Evolutionary conservation across 768 basidiomycete genomes (phyloP).

Genomic region (Tylopilus plumbeoviolaceoides): DNA sequence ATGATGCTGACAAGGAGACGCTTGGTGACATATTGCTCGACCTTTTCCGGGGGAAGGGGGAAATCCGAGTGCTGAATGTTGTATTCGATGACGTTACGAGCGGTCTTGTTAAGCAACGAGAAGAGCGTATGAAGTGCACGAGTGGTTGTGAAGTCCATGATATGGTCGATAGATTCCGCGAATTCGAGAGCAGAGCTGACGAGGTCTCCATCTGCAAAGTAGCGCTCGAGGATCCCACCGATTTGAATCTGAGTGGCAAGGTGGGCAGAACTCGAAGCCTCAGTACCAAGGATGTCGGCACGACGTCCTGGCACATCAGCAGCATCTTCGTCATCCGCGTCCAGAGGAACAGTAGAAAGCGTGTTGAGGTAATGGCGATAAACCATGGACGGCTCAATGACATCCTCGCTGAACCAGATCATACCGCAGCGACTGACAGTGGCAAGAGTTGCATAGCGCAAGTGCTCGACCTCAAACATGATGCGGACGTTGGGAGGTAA

Average conservation of each 20-base stretch:
- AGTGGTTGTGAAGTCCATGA: conserved; percentile 96
- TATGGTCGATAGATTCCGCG: conserved; percentile 87
- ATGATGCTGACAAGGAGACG: conserved; percentile 88
- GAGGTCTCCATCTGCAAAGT: conserved; percentile 79
- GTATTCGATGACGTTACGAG: conserved; percentile 90
- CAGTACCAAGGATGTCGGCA: conserved; percentile 39
- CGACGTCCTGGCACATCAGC: conserved; percentile 61
- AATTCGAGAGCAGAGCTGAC: conserved; percentile 75
- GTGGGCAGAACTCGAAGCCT: conserved; percentile 55
- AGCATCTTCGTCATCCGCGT: conserved; percentile 84
- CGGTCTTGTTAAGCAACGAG: conserved; percentile 94
- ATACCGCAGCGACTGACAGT: conserved; percentile 99
- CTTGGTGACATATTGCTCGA: conserved; percentile 90
- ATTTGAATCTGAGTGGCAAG: conserved; percentile 74
- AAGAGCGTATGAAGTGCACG: conserved; percentile 95
- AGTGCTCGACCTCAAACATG: conserved; percentile 99
- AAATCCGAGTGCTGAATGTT: conserved; percentile 95
- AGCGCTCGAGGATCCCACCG: conserved; percentile 69
- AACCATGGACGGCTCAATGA: conserved; percentile 88
- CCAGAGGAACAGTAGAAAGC: conserved; percentile 69
- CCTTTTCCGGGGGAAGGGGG: conserved; percentile 75
- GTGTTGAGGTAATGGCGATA: conserved; percentile 84
- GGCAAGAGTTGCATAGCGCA: conserved; percentile 94
- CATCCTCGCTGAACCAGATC: conserved; percentile 99
- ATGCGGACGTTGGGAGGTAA: conserved; percentile 95